Percentiles rank a stretch among this genome's conserved stretches.
Conservation (phyloP, 2,329 filamentous ascomycete genomes). For the Ilyonectria mors-panacis region DNA sequence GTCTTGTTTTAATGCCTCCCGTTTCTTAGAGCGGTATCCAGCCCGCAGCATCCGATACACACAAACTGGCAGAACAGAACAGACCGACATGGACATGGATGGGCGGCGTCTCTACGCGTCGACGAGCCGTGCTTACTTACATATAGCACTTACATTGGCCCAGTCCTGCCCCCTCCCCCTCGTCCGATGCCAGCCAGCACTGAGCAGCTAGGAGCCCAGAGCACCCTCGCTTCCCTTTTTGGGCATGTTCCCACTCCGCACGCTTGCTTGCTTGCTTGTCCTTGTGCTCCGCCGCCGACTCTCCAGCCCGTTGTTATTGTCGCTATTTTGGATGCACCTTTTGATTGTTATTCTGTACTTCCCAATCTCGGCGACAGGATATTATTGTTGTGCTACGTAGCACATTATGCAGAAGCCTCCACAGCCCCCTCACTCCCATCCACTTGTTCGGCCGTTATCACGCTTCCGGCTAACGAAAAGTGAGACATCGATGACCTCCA, state of each 20-base stretch:
- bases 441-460: not conserved
- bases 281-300: constrained; percentile 10
- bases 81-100: constrained; percentile 20
- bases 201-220: constrained; percentile 5
- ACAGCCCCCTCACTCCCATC: not conserved
- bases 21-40: constrained; percentile 22
- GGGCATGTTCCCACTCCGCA: constrained; percentile 11
- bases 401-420: not conserved
- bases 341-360: constrained; percentile 3
- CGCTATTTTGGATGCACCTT: not conserved
- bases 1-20: constrained; percentile 20
- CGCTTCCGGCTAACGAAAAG: constrained; percentile 6
- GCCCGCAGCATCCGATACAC: constrained; percentile 33
- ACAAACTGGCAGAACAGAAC: not conserved
- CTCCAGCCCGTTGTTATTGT: constrained; percentile 16
- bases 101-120: constrained; percentile 3
- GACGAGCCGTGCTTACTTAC: constrained; percentile 23
- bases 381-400: not conserved
- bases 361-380: not conserved
- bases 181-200: constrained; percentile 16
- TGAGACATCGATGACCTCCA: constrained; percentile 24
- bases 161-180: not conserved
- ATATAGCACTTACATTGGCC: constrained; percentile 29
- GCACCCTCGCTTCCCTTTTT: constrained; percentile 19
- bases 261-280: constrained; percentile 1